Conservation (phyloP, 768 basidiomycete species). For the Lactarius indigo region DNA sequence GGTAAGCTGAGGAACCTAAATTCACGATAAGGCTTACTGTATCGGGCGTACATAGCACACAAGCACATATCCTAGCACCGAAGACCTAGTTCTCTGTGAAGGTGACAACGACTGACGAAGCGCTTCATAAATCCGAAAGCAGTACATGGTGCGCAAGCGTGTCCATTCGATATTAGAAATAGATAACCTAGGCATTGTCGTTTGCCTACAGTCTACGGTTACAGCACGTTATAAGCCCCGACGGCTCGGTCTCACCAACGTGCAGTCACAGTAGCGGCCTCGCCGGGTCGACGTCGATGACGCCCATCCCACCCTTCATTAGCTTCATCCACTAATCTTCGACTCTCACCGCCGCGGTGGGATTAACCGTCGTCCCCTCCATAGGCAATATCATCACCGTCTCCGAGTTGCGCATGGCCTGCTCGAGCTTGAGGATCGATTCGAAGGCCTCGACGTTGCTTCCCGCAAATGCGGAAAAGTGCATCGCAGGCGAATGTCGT, state of each 20-base stretch:
- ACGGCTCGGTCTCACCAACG: neutral
- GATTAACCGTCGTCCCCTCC: neutral
- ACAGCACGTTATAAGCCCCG: neutral
- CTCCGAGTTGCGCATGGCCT: slow-evolving; percentile 37
- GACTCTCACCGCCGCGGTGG: slow-evolving; percentile 15
- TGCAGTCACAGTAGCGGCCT: slow-evolving; percentile 36
- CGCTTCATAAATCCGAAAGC: no score
- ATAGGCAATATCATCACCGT: slow-evolving; percentile 10
- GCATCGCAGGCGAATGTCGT: slow-evolving; percentile 39
- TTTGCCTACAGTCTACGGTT: no score
- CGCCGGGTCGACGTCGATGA: slow-evolving; percentile 37
- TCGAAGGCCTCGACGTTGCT: slow-evolving; percentile 40
- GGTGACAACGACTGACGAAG: no score
- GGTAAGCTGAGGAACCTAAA: no score
- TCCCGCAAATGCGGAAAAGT: slow-evolving; percentile 45
- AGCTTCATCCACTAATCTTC: slow-evolving; percentile 31
- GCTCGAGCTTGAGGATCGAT: slow-evolving; percentile 36
- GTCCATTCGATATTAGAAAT: no score
- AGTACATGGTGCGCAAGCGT: no score
- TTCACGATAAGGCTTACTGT: no score
- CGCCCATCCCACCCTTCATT: slow-evolving; percentile 38
- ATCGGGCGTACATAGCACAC: no score
- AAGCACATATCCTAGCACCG: no score
- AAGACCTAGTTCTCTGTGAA: no score
- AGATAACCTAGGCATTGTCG: no score